A percentile compares a stretch with the other conserved stretches of the same genome.
These are phyloP conservation scores for Metarhizium anisopliae DNA, from an alignment of 2,329 filamentous ascomycete genomes.

Conservation along the genomic window DNA sequence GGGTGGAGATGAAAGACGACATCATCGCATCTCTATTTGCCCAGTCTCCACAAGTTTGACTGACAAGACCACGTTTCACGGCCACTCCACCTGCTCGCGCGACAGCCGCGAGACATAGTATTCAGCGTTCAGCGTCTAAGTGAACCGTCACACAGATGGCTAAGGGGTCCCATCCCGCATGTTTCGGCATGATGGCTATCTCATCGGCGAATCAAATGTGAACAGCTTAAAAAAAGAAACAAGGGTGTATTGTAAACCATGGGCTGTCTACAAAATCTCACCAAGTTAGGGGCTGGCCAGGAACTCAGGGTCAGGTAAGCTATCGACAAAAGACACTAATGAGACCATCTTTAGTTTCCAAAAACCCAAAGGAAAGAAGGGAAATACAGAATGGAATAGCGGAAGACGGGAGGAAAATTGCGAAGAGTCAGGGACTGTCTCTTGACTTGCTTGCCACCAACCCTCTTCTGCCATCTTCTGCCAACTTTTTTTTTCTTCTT, in stretches of 20 bases:
- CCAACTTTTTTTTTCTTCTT: too few species aligned
- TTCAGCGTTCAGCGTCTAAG: too few species aligned
- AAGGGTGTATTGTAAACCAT: not conserved
- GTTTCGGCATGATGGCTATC: not conserved
- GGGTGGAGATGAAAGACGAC: too few species aligned
- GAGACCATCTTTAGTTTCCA: not conserved
- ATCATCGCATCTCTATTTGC: too few species aligned
- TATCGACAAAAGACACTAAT: not conserved
- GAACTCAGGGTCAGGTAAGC: not conserved
- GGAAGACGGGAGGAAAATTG: not conserved
- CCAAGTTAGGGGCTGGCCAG: not conserved
- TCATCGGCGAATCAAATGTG: not conserved
- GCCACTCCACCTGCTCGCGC: not conserved
- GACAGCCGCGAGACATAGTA: too few species aligned
- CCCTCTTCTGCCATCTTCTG: too few species aligned
- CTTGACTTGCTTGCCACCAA: not conserved
- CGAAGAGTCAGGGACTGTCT: not conserved
- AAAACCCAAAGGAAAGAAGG: not conserved
- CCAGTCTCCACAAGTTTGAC: not conserved
- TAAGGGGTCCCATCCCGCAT: too few species aligned
- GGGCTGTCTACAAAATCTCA: not conserved
- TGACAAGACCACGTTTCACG: not conserved
- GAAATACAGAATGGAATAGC: not conserved
- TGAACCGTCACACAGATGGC: too few species aligned
- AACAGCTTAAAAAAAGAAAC: not conserved